Percentiles rank a stretch among this genome's conserved stretches.
These are phyloP conservation scores for Trichoderma koningii DNA, from an alignment of 2,329 filamentous ascomycete genomes.

Conservation along the genomic window DNA sequence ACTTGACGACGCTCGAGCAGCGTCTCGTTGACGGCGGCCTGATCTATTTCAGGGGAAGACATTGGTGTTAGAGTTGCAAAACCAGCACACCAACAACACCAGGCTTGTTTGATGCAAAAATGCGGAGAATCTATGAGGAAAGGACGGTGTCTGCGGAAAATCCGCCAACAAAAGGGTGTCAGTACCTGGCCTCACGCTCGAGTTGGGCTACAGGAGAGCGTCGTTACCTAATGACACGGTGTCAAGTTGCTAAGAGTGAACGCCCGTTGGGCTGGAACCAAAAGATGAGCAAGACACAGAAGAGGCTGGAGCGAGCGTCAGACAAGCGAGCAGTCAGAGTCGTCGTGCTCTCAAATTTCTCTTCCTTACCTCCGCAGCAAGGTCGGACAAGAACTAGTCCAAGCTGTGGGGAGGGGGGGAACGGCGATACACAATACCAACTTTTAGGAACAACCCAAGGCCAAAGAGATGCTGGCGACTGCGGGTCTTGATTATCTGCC, in stretches of 20 bases:
- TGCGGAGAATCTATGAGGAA: neutral
- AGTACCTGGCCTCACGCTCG: neutral
- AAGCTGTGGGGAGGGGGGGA: slow-evolving; percentile 8
- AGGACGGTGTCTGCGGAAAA: neutral
- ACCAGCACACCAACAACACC: neutral
- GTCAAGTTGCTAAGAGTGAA: neutral
- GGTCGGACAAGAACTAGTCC: slow-evolving; percentile 6
- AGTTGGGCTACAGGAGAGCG: neutral
- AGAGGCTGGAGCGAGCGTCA: neutral
- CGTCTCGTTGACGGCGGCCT: slow-evolving; percentile 43
- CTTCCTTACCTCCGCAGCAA: slow-evolving; percentile 4
- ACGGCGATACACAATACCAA: neutral
- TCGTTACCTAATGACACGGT: slow-evolving; percentile 10
- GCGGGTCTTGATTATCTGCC: slow-evolving; percentile 8
- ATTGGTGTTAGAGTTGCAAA: slow-evolving; percentile 25
- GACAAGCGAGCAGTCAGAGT: slow-evolving; percentile 15
- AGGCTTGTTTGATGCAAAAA: neutral
- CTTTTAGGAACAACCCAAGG: neutral
- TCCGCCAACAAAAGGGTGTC: neutral
- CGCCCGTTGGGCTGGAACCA: neutral
- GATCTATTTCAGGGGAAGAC: slow-evolving; percentile 39
- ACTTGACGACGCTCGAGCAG: slow-evolving; percentile 58
- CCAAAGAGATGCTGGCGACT: neutral
- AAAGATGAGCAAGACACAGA: slow-evolving; percentile 1
- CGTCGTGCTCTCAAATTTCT: neutral